These are phyloP conservation scores for Eutypella sp. DNA, from an alignment of 2,329 filamentous ascomycete species.

Conservation along the genomic window DNA sequence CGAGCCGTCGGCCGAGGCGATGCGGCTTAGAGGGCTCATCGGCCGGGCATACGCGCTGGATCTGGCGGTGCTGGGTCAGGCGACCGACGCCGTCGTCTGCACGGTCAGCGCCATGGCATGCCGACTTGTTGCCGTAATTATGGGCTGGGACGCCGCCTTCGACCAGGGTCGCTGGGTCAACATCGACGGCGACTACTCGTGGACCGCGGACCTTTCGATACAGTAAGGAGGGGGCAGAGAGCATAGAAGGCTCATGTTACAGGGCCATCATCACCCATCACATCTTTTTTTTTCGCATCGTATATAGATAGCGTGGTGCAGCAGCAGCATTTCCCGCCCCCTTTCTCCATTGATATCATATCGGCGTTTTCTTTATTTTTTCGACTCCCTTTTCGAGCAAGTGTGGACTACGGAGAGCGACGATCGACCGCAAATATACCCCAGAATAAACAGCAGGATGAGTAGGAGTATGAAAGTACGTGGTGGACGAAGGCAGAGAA, in stretches of 20 bases:
- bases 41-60: constrained; percentile 81
- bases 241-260: background rate
- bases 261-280: too few relatives aligned
- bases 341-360: too few relatives aligned
- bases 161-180: constrained; percentile 64
- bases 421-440: too few relatives aligned
- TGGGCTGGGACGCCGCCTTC: constrained; percentile 73
- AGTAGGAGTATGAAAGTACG: too few relatives aligned
- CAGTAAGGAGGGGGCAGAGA: background rate
- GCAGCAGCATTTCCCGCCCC: too few relatives aligned
- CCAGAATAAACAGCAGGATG: too few relatives aligned
- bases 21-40: constrained; percentile 66
- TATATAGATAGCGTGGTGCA: too few relatives aligned
- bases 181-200: constrained; percentile 66
- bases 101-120: constrained; percentile 70
- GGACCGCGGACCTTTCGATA: constrained; percentile 45
- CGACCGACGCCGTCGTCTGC: constrained; percentile 69
- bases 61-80: constrained; percentile 64
- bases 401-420: too few relatives aligned
- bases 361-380: too few relatives aligned
- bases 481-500: too few relatives aligned
- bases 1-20: constrained; percentile 46
- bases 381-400: too few relatives aligned
- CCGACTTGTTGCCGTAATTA: constrained; percentile 74
- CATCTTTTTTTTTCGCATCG: too few relatives aligned